Conservation (phyloP, 1,284 basidiomycete species). For the Malassezia pachydermatis region DNA sequence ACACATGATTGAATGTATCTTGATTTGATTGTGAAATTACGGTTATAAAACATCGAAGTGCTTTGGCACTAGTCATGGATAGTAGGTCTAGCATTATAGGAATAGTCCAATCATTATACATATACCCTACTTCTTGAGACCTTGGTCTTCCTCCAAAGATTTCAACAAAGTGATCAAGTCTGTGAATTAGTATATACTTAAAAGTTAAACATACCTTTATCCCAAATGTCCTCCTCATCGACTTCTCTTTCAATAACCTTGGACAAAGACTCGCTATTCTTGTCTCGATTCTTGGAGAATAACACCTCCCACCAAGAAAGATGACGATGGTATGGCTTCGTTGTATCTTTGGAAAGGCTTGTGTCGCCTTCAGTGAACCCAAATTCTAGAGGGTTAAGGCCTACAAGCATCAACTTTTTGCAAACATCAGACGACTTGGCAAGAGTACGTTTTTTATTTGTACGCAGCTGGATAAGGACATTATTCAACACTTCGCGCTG, state of each 20-base stretch:
- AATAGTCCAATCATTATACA: too few relatives aligned
- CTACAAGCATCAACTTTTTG: constrained; percentile 7
- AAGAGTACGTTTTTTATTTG: not conserved
- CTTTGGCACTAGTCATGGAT: too few relatives aligned
- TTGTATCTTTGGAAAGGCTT: not conserved
- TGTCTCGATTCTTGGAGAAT: constrained; percentile 12
- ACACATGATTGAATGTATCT: not conserved
- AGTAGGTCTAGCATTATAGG: too few relatives aligned
- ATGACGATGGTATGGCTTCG: not conserved
- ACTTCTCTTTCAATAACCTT: too few relatives aligned
- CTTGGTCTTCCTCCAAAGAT: too few relatives aligned
- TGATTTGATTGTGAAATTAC: not conserved
- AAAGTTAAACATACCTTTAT: too few relatives aligned
- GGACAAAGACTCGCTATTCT: too few relatives aligned
- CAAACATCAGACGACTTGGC: not conserved
- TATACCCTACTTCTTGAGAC: too few relatives aligned
- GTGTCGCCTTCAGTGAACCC: not conserved
- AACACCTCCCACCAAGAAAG: constrained; percentile 16
- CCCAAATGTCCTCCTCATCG: too few relatives aligned
- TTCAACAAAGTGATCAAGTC: too few relatives aligned
- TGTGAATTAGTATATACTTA: too few relatives aligned
- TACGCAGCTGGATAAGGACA: not conserved
- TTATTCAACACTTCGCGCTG: constrained; percentile 3
- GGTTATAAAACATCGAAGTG: too few relatives aligned
- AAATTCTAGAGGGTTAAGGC: constrained; percentile 6